A percentile compares a stretch with the other conserved stretches of the same genome.
Evolutionary conservation across 306 rosid species (phyloP).

Genomic region (Gastrolobium villosum): DNA sequence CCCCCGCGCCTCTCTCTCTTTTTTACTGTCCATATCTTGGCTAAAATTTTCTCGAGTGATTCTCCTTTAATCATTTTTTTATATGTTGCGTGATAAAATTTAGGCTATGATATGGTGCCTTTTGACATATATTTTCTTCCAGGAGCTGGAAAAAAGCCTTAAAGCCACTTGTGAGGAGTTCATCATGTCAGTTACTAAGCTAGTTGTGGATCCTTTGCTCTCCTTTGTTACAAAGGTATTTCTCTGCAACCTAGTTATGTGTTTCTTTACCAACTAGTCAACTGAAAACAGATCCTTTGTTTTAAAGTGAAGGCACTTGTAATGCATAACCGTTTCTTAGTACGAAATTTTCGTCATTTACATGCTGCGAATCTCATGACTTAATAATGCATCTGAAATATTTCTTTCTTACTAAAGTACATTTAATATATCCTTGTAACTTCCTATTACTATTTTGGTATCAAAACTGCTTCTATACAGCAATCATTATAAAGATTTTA

Average conservation of each 20-base stretch:
- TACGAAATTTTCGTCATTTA: not conserved
- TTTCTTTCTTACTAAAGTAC: constrained; percentile 32
- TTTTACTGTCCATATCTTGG: not conserved
- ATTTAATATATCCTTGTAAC: not conserved
- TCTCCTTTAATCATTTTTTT: constrained; percentile 22
- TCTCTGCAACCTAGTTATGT: constrained; percentile 36
- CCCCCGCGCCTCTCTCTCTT: not conserved
- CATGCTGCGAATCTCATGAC: constrained; percentile 1
- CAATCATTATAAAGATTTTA: constrained; percentile 28
- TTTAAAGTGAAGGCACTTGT: constrained; percentile 27
- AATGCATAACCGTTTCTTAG: constrained; percentile 16
- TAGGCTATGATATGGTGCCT: constrained; percentile 27
- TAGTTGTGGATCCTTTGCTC: constrained; percentile 97
- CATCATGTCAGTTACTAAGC: constrained; percentile 96
- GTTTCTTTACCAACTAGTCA: constrained; percentile 27
- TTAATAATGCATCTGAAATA: constrained; percentile 26
- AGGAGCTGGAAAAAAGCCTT: constrained; percentile 96
- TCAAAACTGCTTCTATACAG: constrained; percentile 25
- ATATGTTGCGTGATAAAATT: constrained; percentile 22
- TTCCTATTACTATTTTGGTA: constrained; percentile 15
- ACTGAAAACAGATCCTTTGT: constrained; percentile 37
- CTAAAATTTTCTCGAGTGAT: not conserved
- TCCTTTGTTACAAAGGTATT: constrained; percentile 98
- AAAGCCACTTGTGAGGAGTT: constrained; percentile 98
- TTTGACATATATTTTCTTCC: constrained; percentile 51